These are phyloP conservation scores for Nannochloris sp. DNA, from an alignment of 139 green algal genomes.

Conservation along the genomic window DNA sequence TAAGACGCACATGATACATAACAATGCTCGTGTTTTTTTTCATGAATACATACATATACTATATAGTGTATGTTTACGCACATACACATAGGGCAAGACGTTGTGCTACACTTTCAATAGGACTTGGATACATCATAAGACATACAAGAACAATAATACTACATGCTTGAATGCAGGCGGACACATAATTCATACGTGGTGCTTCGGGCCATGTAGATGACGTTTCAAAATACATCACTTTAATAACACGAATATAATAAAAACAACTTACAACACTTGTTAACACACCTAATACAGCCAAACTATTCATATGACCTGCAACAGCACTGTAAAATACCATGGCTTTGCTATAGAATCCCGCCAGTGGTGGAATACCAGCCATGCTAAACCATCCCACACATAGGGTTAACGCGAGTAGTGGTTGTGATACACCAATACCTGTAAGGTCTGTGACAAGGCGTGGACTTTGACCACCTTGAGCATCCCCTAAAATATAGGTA, in stretches of 20 bases:
- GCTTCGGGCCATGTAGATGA: conserved; percentile 44
- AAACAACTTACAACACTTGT: conserved; percentile 52
- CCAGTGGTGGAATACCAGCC: conserved; percentile 49
- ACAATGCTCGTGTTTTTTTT: too few species aligned
- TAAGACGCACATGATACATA: too few species aligned
- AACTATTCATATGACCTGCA: conserved; percentile 35
- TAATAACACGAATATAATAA: conserved; percentile 60
- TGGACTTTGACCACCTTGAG: background rate
- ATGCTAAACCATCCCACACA: conserved; percentile 45
- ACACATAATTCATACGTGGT: conserved; percentile 30
- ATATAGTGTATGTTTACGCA: conserved; percentile 2
- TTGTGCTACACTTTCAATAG: conserved; percentile 43
- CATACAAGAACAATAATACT: conserved; percentile 42
- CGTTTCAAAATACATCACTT: conserved; percentile 64
- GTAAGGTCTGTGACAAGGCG: conserved; percentile 43
- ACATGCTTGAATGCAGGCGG: conserved; percentile 26
- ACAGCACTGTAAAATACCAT: conserved; percentile 51
- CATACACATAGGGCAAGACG: conserved; percentile 31
- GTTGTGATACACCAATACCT: conserved; percentile 36
- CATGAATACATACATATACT: too few species aligned
- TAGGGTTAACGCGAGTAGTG: conserved; percentile 38
- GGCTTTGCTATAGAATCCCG: conserved; percentile 58
- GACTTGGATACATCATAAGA: conserved; percentile 44
- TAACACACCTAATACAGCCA: conserved; percentile 48
- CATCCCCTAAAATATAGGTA: conserved; percentile 11